Evolutionary conservation across 208 protist genomes (phyloP).

Genomic region (Endotrypanum monterogeii): DNA sequence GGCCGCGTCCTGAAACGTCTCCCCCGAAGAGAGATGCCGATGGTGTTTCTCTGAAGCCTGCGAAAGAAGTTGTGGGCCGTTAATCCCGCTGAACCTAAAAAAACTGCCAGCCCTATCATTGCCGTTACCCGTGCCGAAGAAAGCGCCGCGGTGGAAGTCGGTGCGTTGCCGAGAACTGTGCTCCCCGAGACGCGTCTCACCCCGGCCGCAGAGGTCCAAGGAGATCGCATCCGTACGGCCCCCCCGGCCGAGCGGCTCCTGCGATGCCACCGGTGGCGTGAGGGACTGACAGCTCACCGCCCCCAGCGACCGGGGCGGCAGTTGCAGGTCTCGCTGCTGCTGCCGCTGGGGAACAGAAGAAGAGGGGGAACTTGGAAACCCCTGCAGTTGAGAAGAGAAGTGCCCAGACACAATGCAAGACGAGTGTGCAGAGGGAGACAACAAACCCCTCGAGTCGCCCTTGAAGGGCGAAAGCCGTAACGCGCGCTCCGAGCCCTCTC

Average conservation of each 20-base stretch:
- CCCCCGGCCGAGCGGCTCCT: neutral
- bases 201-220: conserved; percentile 1
- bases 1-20: too few species aligned
- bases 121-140: neutral
- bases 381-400: neutral
- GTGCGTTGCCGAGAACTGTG: neutral
- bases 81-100: neutral
- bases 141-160: neutral
- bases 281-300: conserved; percentile 3
- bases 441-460: neutral
- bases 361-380: neutral
- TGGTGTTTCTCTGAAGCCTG: conserved; percentile 18
- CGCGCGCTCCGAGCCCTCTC: neutral
- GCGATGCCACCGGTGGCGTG: neutral
- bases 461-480: neutral
- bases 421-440: neutral
- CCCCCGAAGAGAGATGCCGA: neutral
- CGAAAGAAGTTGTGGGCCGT: conserved; percentile 16
- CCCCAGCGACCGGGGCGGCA: conserved; percentile 19
- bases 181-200: neutral
- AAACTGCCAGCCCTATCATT: neutral
- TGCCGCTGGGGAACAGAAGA: conserved; percentile 2
- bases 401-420: neutral
- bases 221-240: neutral
- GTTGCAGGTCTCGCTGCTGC: neutral